Evolutionary conservation across 2,329 filamentous ascomycete species (phyloP).

Genomic region (Mycogone perniciosa): DNA sequence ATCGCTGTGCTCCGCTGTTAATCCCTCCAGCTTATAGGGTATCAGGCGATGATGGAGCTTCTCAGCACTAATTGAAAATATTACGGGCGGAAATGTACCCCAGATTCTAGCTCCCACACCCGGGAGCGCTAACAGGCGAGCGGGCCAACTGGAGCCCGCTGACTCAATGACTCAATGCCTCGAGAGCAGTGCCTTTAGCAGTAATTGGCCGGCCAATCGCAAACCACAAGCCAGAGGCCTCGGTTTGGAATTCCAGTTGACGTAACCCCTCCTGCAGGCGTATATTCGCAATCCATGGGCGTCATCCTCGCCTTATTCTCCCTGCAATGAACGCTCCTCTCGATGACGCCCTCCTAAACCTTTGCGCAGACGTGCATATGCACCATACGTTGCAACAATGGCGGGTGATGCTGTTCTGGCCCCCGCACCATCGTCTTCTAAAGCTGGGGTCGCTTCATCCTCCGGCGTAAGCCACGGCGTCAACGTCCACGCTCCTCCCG

Average conservation of each 20-base stretch:
- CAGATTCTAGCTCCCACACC: conserved; percentile 6
- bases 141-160: not conserved
- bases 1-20: too few species aligned
- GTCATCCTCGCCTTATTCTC: conserved; percentile 4
- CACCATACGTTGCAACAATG: conserved; percentile 12
- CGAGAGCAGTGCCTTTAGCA: too few species aligned
- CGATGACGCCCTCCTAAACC: conserved; percentile 2
- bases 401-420: conserved; percentile 15
- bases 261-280: conserved; percentile 3
- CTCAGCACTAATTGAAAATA: not conserved
- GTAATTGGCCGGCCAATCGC: too few species aligned
- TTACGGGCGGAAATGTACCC: conserved; percentile 10
- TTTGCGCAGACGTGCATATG: conserved; percentile 5
- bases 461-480: conserved; percentile 8
- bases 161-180: too few species aligned
- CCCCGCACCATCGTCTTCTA: conserved; percentile 4
- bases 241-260: conserved; percentile 7
- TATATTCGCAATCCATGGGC: not conserved
- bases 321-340: not conserved
- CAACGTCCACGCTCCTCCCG: conserved; percentile 16
- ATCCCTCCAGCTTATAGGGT: too few species aligned
- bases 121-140: conserved; percentile 10
- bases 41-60: not conserved
- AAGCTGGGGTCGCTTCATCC: conserved; percentile 6
- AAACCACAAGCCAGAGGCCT: too few species aligned